Evolutionary conservation across 1,139 yeast species (phyloP), one percentile per base, ranked within the genome.

Genomic region (Hyphopichia pseudoburtonii): DNA sequence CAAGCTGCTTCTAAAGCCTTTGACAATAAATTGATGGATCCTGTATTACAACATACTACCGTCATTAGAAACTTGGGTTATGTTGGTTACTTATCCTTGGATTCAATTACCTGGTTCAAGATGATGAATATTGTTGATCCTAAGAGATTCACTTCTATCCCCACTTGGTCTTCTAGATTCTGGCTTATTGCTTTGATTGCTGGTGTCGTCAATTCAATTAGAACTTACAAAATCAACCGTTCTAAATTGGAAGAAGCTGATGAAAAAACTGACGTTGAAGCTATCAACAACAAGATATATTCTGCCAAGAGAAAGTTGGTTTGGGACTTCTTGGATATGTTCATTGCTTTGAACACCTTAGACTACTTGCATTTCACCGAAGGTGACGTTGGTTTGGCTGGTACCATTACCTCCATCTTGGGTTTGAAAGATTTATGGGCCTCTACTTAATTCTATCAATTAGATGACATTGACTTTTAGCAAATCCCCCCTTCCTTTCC

Each of bases 321-420:
- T 23, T 86, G 95, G 89, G 95, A 88, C 59, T 62, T 76, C 12
- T 74, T 86, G 47, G 97, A 90, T 62, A 60, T 78, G 48, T 73
- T 85, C 48, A 82, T 89, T 53, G 95, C 95, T 18, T 67, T 83
- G 56, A 81, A 85, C 59, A 76, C 82, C 35, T 74, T 87, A 61
- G 72, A 77, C 42, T 64, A 70, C 61, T 68, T 85, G 52, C 71
- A 73, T 53, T 70, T 76, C 51, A 80, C 83, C 57, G 97, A 90
- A 51, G 95, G 95, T 35, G 73, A 83, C 35, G 77, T 88, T 39
- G 97, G 96, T 35, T 67, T 83, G 46, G 90, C 94, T 33, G 97
- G 97, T 60, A 73, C 85, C 24, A 67, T 86, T 44, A 88, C 97
- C 23, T 84, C 96, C 30, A 44, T 82, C 39, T 69, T 89, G 64